These are phyloP conservation scores for Colletotrichum salicis DNA, from an alignment of 2,329 filamentous ascomycete genomes.

Conservation along the genomic window DNA sequence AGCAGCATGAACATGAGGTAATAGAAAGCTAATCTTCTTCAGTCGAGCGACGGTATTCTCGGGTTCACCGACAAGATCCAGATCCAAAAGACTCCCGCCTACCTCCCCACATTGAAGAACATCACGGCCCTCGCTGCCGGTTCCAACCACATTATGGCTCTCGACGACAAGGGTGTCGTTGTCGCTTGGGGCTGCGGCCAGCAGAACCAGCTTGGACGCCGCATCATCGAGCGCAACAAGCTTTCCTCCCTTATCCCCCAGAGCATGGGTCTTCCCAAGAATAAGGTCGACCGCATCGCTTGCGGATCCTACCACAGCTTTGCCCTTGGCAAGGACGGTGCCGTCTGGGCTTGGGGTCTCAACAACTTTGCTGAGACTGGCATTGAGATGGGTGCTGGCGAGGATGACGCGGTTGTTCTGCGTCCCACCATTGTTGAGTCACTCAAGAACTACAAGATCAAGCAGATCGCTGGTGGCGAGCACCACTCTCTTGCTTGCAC, in stretches of 20 bases:
- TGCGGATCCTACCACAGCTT: slow-evolving; percentile 85
- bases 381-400: slow-evolving; percentile 66
- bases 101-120: slow-evolving; percentile 71
- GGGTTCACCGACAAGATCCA: slow-evolving; percentile 68
- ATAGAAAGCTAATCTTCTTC: slow-evolving; percentile 8
- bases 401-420: slow-evolving; percentile 78
- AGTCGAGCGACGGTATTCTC: slow-evolving; percentile 70
- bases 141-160: slow-evolving; percentile 76
- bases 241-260: slow-evolving; percentile 71
- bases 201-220: slow-evolving; percentile 71
- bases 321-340: slow-evolving; percentile 75
- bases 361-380: slow-evolving; percentile 90
- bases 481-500: slow-evolving; percentile 80
- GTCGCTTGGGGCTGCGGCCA: slow-evolving; percentile 79
- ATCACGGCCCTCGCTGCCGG: slow-evolving; percentile 73
- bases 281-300: slow-evolving; percentile 74
- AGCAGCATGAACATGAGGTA: background rate
- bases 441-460: slow-evolving; percentile 72
- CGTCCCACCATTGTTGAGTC: slow-evolving; percentile 74
- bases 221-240: slow-evolving; percentile 69
- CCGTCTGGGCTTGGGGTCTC: slow-evolving; percentile 84
- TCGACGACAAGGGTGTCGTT: slow-evolving; percentile 72
- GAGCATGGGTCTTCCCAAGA: slow-evolving; percentile 68
- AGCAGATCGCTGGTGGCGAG: slow-evolving; percentile 71
- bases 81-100: slow-evolving; percentile 56